Base-by-base conservation (phyloP, 2,329 filamentous ascomycete species). In the Xylariomycetidae sp. region DNA sequence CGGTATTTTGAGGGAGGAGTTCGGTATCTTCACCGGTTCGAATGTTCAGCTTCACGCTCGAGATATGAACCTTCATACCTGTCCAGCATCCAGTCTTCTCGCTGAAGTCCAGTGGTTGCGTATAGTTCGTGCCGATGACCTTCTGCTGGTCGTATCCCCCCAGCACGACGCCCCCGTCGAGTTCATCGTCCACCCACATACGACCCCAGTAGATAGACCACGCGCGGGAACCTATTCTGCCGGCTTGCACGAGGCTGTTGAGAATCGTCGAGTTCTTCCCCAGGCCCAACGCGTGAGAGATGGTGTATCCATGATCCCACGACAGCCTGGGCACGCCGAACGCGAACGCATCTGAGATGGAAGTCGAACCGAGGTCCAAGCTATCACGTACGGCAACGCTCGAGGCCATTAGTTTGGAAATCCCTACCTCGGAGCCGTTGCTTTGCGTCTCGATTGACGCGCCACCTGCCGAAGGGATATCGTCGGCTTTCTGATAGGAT, bases 141-240 rank as follows among this genome's bases (percentile, higher is more conserved):
- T 59, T 59, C n/a, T 53, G 47, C 30, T 48, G 30, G 27, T 61
- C 57, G 23, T 58, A 62, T 1, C 57, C 60, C 1, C 57, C 57
- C 0, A 60, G 30, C 0, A 61, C 41, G 3, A 62, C 14, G 0
- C 47, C 51, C 1, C 59, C 58, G 11, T 62, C 50, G 0, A 61
- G 30, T 3, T 38, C 33, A 8, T 43, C 38, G 3, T 29, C 31
- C 11, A 46, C 37, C 50, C 46, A 59, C 51, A 50, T 55, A 2
- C 51, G 48, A 0, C 58, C 57, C 59, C 56, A 62, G 40, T 56
- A 62, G 12, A 61, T 51, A 1, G 59, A 62, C 57, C 23, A 43
- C n/a, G 33, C 33, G 12, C 37, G 40, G 15, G 42, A 40, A 4
- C 40, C 17, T 27, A 45, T 37, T n/a, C 18, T 27, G 2, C 30